phyloP scores from a whole-genome alignment of 169 alveolate genomes.

The Fabrea salina region DNA sequence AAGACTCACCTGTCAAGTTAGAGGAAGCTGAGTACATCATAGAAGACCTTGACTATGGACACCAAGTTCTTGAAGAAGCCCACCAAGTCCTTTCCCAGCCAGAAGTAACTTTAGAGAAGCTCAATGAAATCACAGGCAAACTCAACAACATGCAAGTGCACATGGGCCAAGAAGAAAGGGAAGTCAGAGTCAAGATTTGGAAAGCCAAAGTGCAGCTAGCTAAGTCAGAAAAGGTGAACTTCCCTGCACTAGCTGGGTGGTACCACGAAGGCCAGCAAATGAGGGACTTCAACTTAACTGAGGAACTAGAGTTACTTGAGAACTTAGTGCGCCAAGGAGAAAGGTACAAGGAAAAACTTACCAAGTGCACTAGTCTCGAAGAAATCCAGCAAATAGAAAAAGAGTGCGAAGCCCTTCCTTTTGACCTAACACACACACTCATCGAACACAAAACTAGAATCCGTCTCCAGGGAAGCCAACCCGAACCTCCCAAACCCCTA shows the following conservation, averaged over 20 bases:
- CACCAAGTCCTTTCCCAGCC: neutral
- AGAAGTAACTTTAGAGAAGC: neutral
- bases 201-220: neutral
- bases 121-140: conserved; percentile 1
- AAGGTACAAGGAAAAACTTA: neutral
- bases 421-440: conserved; percentile 16
- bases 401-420: neutral
- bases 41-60: neutral
- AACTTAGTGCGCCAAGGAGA: neutral
- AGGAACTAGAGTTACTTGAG: neutral
- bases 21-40: conserved; percentile 4
- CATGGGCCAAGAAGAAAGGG: conserved; percentile 25
- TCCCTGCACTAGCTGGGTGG: conserved; percentile 4
- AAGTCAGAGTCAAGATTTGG: conserved; percentile 10
- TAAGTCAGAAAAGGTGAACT: neutral
- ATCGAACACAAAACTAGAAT: conserved; percentile 20
- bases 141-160: neutral
- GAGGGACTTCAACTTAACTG: neutral
- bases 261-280: conserved; percentile 9
- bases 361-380: neutral
- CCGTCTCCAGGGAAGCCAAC: neutral
- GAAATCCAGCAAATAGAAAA: conserved; percentile 11
- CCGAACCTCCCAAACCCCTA: neutral
- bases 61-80: conserved; percentile 14
- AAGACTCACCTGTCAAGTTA: neutral